Evolutionary conservation across 768 basidiomycete species (phyloP), one percentile per base, ranked within the genome.

Genomic region (Dictyophora rubrovolvata): DNA sequence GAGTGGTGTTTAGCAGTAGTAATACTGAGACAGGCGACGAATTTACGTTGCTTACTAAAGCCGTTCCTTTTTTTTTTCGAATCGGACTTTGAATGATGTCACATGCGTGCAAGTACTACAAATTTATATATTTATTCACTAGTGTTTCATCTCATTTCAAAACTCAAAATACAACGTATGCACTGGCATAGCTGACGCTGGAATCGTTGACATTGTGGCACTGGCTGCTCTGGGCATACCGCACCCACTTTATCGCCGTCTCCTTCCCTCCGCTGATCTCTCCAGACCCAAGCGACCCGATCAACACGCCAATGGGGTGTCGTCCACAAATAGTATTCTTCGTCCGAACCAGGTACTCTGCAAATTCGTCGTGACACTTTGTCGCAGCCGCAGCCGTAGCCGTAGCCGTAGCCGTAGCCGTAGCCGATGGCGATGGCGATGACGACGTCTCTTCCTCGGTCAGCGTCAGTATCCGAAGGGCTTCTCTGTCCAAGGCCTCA

Each of bases 281-380:
- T 60, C 94, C 68, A 4, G 71, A 71, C 5, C 81, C 65, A 53
- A 97, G 69, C 7, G 91, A 86, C 0, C 89, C 89, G 16, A 98
- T 75, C 1, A 99, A 74, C 5, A 98, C 89, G 0, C 93, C 91
- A 54, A 99, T 97, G 0, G 96, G 93, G 66, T 97, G 93, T 42
- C 96, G 78, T 2, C 96, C 96, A 68, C 96, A 99, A 49, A 99
- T 96, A 0, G 96, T 98, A 73, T 99, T 99, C 73, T 86, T 82
- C 35, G 91, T 94, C 60, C 75, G 72, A 12, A 73, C 67, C 1
- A 92, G 77, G 68, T 93, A 93, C 6, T 75, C 73, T 1, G 81
- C 74, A 66, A 93, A 94, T 20, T 74, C 69, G 3, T 62, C 62
- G 65, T 92, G 89, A 0, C 86, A 81, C 23, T 75, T 70, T 8